Conservation (phyloP, 129 eudicot genomes). For the Escallonia herrerae region DNA sequence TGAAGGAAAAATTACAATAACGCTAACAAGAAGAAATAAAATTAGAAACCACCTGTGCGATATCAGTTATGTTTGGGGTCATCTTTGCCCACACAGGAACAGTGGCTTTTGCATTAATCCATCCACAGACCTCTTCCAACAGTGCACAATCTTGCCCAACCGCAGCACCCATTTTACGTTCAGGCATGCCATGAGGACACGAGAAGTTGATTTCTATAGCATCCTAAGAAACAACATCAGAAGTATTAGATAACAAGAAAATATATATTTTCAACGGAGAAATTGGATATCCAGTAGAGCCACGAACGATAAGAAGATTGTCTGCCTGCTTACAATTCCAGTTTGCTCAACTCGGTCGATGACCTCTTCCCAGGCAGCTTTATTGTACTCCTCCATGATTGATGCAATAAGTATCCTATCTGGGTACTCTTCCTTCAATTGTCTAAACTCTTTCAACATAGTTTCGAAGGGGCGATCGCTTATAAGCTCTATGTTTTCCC, state of each 20-base stretch:
- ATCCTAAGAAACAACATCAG: conserved; percentile 37
- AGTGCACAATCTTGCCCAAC: conserved; percentile 94
- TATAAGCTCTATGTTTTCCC: conserved; percentile 94
- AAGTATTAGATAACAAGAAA: conserved; percentile 1
- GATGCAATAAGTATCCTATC: conserved; percentile 95
- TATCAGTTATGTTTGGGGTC: conserved; percentile 97
- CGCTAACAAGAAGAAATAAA: neutral
- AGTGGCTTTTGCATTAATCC: conserved; percentile 87
- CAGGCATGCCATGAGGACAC: conserved; percentile 99
- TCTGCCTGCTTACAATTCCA: conserved; percentile 68
- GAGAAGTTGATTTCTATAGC: conserved; percentile 91
- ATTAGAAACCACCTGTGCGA: conserved; percentile 49
- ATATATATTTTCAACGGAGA: neutral
- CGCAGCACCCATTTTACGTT: conserved; percentile 96
- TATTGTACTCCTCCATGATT: conserved; percentile 94
- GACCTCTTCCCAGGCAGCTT: conserved; percentile 96
- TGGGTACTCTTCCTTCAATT: conserved; percentile 86
- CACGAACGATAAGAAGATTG: neutral
- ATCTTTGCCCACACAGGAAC: conserved; percentile 99
- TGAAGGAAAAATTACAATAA: neutral
- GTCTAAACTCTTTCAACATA: conserved; percentile 86
- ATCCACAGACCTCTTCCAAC: conserved; percentile 88
- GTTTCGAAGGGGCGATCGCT: conserved; percentile 95
- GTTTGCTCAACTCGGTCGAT: conserved; percentile 91
- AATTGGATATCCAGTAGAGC: neutral